A percentile compares a stretch with the other conserved stretches of the same genome.
These are phyloP conservation scores for Dichomitus squalens DNA, from an alignment of 1,284 basidiomycete genomes.

Conservation along the genomic window DNA sequence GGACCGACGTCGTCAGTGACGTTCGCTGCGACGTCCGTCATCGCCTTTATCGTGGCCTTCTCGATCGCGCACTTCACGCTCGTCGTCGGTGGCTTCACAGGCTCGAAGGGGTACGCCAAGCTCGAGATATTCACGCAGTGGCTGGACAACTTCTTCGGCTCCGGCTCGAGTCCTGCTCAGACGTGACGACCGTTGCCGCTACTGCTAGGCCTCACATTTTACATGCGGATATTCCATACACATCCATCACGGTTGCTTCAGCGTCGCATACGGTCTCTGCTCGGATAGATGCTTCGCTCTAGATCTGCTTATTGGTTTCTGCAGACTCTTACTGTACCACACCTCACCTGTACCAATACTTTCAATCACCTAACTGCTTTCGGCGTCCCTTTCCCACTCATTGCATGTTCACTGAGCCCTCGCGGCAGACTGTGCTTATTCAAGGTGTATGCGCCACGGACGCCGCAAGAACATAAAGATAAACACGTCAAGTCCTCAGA, in stretches of 20 bases:
- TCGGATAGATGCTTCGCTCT: not conserved
- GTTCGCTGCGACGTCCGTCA: constrained; percentile 42
- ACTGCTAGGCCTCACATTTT: not conserved
- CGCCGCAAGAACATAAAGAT: not conserved
- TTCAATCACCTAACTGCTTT: too few species aligned
- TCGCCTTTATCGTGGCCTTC: constrained; percentile 50
- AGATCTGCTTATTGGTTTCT: not conserved
- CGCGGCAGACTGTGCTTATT: too few species aligned
- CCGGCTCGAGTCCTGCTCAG: constrained; percentile 1
- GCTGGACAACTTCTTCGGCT: constrained; percentile 29
- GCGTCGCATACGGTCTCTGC: not conserved
- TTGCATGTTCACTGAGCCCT: too few species aligned
- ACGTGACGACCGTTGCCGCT: not conserved
- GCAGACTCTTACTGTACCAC: not conserved
- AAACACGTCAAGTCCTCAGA: too few species aligned
- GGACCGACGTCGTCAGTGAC: constrained; percentile 21
- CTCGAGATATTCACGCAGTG: constrained; percentile 45
- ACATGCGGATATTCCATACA: not conserved
- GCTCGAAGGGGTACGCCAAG: constrained; percentile 48
- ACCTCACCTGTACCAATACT: not conserved
- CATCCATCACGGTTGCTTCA: not conserved
- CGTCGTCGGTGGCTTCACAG: constrained; percentile 53
- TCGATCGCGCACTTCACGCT: constrained; percentile 54
- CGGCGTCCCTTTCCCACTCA: too few species aligned
- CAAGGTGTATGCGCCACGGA: too few species aligned